Evolutionary conservation across 345 rosid genomes (phyloP), one percentile per base, ranked within the genome.

Genomic region (Cardamine occulta): DNA sequence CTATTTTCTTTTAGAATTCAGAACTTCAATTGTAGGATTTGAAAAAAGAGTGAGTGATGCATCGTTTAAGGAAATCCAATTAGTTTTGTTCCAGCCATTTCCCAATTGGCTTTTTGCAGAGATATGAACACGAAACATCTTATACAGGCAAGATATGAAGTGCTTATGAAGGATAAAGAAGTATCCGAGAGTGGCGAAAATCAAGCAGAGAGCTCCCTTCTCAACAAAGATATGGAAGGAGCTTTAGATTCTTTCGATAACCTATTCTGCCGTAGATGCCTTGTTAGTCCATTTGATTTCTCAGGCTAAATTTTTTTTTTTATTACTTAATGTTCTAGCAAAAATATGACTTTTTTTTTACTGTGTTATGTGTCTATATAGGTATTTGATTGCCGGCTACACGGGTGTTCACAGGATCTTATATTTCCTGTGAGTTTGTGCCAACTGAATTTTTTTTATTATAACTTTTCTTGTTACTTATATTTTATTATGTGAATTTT

Each of bases 351-450:
- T 53, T 37, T 40, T 52, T 52, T 42, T 40, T 70, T 60, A 40
- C 56, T 75, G 12, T 70, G 23, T 61, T 34, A 54, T 70, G 68
- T 51, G 49, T 79, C 54, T 83, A 45, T 63, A 81, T 86, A 95
- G 99, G 98, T 95, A 8, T 95, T 95, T 80, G 98, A 95, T 78
- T 95, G 99, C 86, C 89, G 96, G 76, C 91, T 95, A 54, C 99
- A 95, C 56, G 99, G 99, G 56, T 93, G 99, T 82, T 95, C 99
- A 11, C 99, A 95, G 83, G 99, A 95, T 84, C 98, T 95, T 72
- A 82, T 95, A 71, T 91, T 86, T 82, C 97, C 97, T n/a, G 98
- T 95, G 78, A 85, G 97, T 84, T 76, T 26, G 68, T 55, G 60
- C 80, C 72, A 56, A 65, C 58, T 55, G 13, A 59, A 26, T 45